phyloP scores from a whole-genome alignment of 1,284 basidiomycete genomes.

The Schizophyllum commune region DNA sequence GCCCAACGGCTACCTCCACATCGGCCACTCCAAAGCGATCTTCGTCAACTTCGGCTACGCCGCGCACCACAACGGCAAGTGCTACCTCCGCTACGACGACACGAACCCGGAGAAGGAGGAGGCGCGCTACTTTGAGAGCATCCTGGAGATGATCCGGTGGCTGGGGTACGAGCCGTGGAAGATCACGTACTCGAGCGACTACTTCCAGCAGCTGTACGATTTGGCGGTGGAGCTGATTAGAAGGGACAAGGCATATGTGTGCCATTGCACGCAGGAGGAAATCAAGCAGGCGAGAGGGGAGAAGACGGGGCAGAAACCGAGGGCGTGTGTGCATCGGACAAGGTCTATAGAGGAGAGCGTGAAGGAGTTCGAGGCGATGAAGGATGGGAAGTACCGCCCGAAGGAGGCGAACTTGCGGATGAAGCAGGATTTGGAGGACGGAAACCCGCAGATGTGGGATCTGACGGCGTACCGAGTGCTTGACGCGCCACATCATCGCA shows the following conservation, averaged over 20 bases:
- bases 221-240: conserved; percentile 90
- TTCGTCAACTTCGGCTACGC: conserved; percentile 99
- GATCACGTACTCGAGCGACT: conserved; percentile 98
- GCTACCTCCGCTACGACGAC: conserved; percentile 95
- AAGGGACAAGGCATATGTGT: conserved; percentile 91
- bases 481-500: conserved; percentile 88
- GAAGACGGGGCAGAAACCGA: conserved; percentile 70
- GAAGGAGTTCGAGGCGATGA: conserved; percentile 89
- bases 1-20: conserved; percentile 95
- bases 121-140: conserved; percentile 92
- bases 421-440: conserved; percentile 93
- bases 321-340: conserved; percentile 81
- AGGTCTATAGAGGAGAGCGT: conserved; percentile 84
- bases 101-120: conserved; percentile 99
- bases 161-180: conserved; percentile 98
- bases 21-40: conserved; percentile 98
- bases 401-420: conserved; percentile 92
- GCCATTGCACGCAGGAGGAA: conserved; percentile 92
- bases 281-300: conserved; percentile 85
- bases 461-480: conserved; percentile 94
- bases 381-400: conserved; percentile 81
- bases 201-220: conserved; percentile 86
- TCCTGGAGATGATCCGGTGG: conserved; percentile 94
- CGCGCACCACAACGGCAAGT: conserved; percentile 83
- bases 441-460: conserved; percentile 99